These are phyloP conservation scores for Cercospora berteroae DNA, from an alignment of 2,329 filamentous ascomycete species.

Conservation along the genomic window DNA sequence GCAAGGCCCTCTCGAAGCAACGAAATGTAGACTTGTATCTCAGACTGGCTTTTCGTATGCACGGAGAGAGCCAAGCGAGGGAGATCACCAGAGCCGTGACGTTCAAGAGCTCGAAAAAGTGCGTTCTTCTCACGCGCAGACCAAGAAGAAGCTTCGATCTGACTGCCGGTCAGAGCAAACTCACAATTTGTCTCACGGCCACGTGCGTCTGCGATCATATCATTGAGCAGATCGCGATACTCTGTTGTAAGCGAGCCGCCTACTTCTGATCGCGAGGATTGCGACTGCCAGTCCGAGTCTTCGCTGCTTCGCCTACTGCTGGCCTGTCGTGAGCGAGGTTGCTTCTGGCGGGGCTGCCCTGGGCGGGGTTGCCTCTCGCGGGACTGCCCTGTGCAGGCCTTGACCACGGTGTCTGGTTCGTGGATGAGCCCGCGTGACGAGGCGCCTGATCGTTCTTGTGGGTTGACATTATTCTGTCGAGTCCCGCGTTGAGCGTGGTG, in stretches of 20 bases:
- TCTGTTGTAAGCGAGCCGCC: conserved; percentile 7
- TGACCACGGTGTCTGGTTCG: conserved; percentile 14
- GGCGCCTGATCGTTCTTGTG: conserved; percentile 12
- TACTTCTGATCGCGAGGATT: conserved; percentile 16
- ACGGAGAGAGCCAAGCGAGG: conserved; percentile 62
- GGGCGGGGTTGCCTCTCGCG: not conserved
- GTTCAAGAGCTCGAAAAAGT: conserved; percentile 65
- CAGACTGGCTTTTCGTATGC: conserved; percentile 68
- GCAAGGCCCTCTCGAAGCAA: conserved; percentile 55
- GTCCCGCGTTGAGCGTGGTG: conserved; percentile 11
- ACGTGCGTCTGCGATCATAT: conserved; percentile 53
- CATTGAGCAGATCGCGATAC: conserved; percentile 55
- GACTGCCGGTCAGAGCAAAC: conserved; percentile 43
- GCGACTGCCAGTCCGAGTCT: conserved; percentile 10
- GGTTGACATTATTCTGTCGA: conserved; percentile 15
- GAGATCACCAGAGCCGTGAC: conserved; percentile 63
- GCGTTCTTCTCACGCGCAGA: conserved; percentile 65
- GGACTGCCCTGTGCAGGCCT: conserved; percentile 8
- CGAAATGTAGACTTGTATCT: conserved; percentile 68
- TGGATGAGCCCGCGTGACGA: conserved; percentile 15
- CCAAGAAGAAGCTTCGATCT: conserved; percentile 72
- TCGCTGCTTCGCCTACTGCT: conserved; percentile 11
- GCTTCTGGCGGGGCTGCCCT: conserved; percentile 13
- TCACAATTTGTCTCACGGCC: not conserved
- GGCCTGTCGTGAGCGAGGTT: conserved; percentile 12